phyloP scores from a whole-genome alignment of 2,329 filamentous ascomycete species.

The Trichoderma sp. region DNA sequence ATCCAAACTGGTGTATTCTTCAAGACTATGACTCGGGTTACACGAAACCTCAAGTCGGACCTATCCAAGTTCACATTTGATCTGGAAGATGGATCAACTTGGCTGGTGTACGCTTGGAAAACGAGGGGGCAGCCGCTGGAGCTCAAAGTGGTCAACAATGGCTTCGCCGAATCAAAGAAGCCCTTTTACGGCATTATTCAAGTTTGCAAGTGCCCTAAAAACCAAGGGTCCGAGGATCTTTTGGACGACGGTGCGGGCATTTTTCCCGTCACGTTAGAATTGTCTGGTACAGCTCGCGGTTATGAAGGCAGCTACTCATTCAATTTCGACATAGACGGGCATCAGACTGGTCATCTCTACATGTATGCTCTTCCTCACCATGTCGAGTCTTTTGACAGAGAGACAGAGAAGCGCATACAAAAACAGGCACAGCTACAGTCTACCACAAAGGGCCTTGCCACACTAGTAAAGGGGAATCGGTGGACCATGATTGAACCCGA shows the following conservation, averaged over 20 bases:
- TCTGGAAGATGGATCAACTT: slow-evolving; percentile 71
- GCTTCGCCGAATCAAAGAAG: slow-evolving; percentile 62
- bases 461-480: slow-evolving; percentile 67
- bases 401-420: slow-evolving; percentile 52
- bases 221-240: slow-evolving; percentile 58
- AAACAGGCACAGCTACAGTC: slow-evolving; percentile 68
- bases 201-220: slow-evolving; percentile 72
- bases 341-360: slow-evolving; percentile 60
- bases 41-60: slow-evolving; percentile 59
- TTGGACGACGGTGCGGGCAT: slow-evolving; percentile 77
- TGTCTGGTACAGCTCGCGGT: slow-evolving; percentile 64
- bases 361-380: slow-evolving; percentile 94
- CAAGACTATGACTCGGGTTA: slow-evolving; percentile 61
- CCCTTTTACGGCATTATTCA: slow-evolving; percentile 80
- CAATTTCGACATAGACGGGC: slow-evolving; percentile 70
- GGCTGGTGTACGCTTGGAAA: slow-evolving; percentile 77
- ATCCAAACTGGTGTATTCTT: slow-evolving; percentile 78
- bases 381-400: slow-evolving; percentile 67
- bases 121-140: slow-evolving; percentile 61
- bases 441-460: slow-evolving; percentile 81
- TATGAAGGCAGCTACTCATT: slow-evolving; percentile 71
- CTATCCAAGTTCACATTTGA: slow-evolving; percentile 75
- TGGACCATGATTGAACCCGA: slow-evolving; percentile 77
- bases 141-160: slow-evolving; percentile 68
- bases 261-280: slow-evolving; percentile 65